These are phyloP conservation scores for Rhodomyrtus psidioides DNA, from an alignment of 441 rosid genomes.

Conservation along the genomic window DNA sequence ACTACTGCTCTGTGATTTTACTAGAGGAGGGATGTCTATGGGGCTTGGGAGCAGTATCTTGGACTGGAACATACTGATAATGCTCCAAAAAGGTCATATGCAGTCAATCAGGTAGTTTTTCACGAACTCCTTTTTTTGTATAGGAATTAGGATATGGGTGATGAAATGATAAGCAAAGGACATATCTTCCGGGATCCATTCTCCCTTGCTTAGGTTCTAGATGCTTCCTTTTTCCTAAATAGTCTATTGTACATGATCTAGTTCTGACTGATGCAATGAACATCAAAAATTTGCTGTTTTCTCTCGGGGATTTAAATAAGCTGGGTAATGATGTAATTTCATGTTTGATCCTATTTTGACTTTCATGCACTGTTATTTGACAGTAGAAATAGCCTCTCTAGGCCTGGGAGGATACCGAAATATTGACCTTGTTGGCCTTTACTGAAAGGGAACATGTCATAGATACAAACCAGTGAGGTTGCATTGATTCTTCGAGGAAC, in stretches of 20 bases:
- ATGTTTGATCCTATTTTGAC: neutral
- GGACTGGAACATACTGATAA: slow-evolving; percentile 2
- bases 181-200: neutral
- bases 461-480: neutral
- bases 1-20: neutral
- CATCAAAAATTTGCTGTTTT: neutral
- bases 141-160: neutral
- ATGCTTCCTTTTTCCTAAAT: neutral
- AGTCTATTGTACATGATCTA: neutral
- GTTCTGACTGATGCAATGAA: neutral
- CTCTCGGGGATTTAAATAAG: neutral
- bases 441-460: neutral
- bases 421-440: neutral
- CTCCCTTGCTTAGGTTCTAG: neutral
- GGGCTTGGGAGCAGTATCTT: slow-evolving; percentile 3
- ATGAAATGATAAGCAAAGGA: neutral
- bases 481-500: neutral
- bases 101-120: slow-evolving; percentile 1
- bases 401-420: neutral
- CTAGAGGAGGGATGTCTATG: slow-evolving; percentile 3
- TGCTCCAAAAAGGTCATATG: slow-evolving; percentile 3
- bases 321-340: neutral
- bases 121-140: neutral
- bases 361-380: neutral
- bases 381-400: neutral